Evolutionary conservation across 2,329 filamentous ascomycete genomes (phyloP).

Genomic region (Xylariaceae sp.): DNA sequence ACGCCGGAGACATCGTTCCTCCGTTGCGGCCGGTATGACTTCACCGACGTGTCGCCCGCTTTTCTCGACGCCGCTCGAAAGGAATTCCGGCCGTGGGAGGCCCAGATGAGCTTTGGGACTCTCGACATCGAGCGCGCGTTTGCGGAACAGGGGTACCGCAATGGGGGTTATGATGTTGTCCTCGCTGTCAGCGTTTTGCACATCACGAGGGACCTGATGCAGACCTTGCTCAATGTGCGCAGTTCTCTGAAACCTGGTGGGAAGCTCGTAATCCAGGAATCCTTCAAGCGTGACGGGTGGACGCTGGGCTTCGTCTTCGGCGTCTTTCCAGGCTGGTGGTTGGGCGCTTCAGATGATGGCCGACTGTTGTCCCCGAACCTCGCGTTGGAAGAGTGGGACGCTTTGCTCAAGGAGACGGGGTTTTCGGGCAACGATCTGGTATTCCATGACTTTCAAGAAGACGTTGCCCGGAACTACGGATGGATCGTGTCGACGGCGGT

Average conservation of each 20-base stretch:
- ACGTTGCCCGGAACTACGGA: constrained; percentile 2
- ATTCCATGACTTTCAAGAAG: constrained; percentile 8
- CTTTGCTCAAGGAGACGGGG: constrained; percentile 5
- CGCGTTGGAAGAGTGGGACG: constrained; percentile 6
- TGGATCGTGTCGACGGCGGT: constrained; percentile 3
- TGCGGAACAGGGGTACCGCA: constrained; percentile 7
- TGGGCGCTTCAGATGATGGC: constrained; percentile 1
- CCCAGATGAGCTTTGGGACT: constrained; percentile 10
- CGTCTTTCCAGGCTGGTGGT: constrained; percentile 19
- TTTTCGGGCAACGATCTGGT: constrained; percentile 10
- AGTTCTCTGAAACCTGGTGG: constrained; percentile 17
- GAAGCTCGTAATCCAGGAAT: constrained; percentile 14
- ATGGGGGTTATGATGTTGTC: constrained; percentile 12
- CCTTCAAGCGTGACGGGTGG: constrained; percentile 2
- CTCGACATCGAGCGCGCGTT: constrained; percentile 20
- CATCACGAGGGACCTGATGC: constrained; percentile 5
- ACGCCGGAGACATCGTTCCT: not conserved
- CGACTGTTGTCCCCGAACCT: constrained; percentile 6
- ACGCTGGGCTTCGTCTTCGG: constrained; percentile 16
- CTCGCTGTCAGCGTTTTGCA: constrained; percentile 17
- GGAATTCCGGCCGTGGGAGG: not conserved
- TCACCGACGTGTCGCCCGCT: constrained; percentile 16
- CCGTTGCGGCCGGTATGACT: constrained; percentile 15
- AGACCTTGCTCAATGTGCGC: constrained; percentile 8
- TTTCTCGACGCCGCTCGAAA: constrained; percentile 3